Percentiles rank a stretch among this genome's conserved stretches.
phyloP scores from a whole-genome alignment of 192 early-diverging fungal species.

The Coemansia sp. region DNA sequence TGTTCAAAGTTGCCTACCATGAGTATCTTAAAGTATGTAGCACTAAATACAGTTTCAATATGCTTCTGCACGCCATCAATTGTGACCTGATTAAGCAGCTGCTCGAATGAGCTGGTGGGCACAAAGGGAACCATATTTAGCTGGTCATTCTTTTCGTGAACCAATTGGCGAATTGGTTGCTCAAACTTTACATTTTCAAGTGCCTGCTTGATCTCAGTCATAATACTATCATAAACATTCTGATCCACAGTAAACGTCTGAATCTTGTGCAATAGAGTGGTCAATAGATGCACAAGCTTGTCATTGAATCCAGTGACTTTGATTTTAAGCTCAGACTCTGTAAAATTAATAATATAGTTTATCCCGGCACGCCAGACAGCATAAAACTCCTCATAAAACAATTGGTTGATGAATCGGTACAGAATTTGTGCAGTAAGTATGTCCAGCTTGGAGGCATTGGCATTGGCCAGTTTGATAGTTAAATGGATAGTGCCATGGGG shows the following conservation, averaged over 20 bases:
- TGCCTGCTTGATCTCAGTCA: neutral
- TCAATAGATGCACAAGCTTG: neutral
- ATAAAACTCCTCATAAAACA: neutral
- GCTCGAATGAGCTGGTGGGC: neutral
- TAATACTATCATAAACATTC: neutral
- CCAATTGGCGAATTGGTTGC: no score
- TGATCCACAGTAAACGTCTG: neutral
- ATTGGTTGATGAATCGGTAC: neutral
- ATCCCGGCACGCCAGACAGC: neutral
- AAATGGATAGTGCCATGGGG: neutral
- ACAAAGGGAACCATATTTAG: no score
- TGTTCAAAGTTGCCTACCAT: constrained; percentile 75
- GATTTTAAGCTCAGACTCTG: neutral
- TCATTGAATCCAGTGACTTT: neutral
- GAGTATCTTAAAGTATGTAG: constrained; percentile 68
- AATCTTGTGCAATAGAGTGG: neutral
- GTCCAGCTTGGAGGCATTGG: neutral
- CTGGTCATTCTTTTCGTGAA: no score
- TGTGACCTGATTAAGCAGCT: neutral
- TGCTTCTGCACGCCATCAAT: neutral
- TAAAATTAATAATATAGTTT: neutral
- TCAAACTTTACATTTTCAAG: no score
- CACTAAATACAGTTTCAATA: neutral
- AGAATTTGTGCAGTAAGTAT: neutral
- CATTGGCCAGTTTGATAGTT: neutral